Evolutionary conservation across 345 rosid genomes (phyloP).

Genomic region (Ceriops tagal): DNA sequence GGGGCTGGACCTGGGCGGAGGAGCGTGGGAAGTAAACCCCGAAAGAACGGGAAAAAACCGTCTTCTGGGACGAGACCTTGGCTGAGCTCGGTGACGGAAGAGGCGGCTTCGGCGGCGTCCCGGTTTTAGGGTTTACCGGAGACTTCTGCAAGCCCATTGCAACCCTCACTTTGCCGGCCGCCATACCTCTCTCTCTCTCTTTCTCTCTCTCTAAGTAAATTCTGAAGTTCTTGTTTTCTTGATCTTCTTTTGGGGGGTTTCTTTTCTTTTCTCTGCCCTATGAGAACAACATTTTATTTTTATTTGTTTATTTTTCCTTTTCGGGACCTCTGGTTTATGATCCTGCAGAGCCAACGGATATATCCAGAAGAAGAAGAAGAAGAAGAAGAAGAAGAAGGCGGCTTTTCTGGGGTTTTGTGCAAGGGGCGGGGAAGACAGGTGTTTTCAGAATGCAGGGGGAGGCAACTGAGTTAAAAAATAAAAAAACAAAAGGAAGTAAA

Average conservation of each 20-base stretch:
- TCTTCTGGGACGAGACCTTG: conserved; percentile 32
- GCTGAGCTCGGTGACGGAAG: conserved; percentile 38
- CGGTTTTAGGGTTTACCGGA: conserved; percentile 38
- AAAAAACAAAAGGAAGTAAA: not conserved
- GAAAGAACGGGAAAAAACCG: conserved; percentile 63
- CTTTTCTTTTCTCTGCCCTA: too few species aligned
- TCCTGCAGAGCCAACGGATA: not conserved
- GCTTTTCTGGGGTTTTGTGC: not conserved
- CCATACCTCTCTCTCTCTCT: conserved; percentile 40
- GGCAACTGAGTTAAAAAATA: conserved; percentile 10
- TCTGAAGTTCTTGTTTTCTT: too few species aligned
- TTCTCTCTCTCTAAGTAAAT: not conserved
- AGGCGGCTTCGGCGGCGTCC: conserved; percentile 37
- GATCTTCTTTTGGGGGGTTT: too few species aligned
- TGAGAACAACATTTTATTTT: too few species aligned
- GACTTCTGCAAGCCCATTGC: conserved; percentile 90
- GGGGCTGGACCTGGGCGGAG: conserved; percentile 94
- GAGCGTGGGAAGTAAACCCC: conserved; percentile 94
- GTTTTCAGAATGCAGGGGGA: not conserved
- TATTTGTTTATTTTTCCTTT: too few species aligned
- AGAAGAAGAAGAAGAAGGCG: not conserved
- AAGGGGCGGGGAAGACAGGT: not conserved
- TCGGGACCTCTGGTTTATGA: not conserved
- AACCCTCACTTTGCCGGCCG: conserved; percentile 74
- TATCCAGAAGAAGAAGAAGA: not conserved